phyloP scores from a whole-genome alignment of 2,329 filamentous ascomycete species.

The Pleurostoma richardsiae region DNA sequence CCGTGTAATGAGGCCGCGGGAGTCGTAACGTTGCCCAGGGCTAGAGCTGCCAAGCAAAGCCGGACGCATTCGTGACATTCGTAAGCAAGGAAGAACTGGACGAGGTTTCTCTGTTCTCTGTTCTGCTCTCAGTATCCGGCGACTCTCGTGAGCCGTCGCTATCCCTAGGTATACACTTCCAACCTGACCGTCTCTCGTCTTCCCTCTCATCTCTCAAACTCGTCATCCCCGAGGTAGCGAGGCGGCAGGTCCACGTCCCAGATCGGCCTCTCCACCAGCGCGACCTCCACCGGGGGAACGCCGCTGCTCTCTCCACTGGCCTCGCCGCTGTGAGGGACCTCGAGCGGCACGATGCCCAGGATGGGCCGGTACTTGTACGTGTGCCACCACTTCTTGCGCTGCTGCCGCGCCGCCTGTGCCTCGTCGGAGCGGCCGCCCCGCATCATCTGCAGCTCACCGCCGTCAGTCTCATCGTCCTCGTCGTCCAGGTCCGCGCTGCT shows the following conservation, averaged over 20 bases:
- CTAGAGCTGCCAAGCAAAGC: too few species aligned
- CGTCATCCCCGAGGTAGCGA: conserved; percentile 58
- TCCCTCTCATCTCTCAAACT: conserved; percentile 35
- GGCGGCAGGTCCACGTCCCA: conserved; percentile 78
- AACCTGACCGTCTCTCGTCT: too few species aligned
- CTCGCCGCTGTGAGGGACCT: conserved; percentile 5
- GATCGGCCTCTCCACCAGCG: conserved; percentile 78
- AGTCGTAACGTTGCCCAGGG: too few species aligned
- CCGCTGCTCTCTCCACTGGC: conserved; percentile 5
- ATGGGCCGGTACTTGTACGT: conserved; percentile 96
- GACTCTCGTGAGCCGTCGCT: neutral
- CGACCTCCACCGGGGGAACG: conserved; percentile 58
- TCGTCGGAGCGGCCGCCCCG: conserved; percentile 28
- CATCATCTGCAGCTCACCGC: conserved; percentile 20
- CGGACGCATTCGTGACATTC: too few species aligned
- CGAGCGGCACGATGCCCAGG: conserved; percentile 59
- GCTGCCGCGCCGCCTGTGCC: conserved; percentile 21
- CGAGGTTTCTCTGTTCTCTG: too few species aligned
- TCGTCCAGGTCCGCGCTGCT: conserved; percentile 30
- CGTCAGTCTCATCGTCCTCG: conserved; percentile 25
- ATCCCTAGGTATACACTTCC: too few species aligned
- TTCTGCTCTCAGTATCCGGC: neutral
- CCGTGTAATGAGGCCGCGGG: too few species aligned
- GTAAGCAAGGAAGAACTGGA: too few species aligned
- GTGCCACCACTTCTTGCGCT: conserved; percentile 56